Percentiles rank a stretch among this genome's conserved stretches.
These are phyloP conservation scores for Lichtheimia hyalospora DNA, from an alignment of 371 early-diverging fungal genomes.

Conservation along the genomic window DNA sequence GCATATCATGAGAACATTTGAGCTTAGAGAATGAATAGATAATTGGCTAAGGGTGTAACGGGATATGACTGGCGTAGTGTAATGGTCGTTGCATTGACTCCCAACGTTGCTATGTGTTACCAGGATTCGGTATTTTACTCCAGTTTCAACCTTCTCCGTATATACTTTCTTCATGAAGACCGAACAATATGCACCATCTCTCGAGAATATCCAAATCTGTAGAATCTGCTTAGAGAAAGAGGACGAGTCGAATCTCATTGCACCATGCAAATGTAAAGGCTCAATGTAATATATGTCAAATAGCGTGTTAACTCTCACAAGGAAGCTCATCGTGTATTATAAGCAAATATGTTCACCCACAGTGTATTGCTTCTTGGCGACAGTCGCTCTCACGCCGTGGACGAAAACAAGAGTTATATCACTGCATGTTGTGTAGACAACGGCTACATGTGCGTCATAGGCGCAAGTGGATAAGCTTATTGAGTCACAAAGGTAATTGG, in stretches of 20 bases:
- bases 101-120: not conserved
- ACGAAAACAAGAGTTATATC: slow-evolving; percentile 31
- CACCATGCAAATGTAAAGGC: slow-evolving; percentile 61
- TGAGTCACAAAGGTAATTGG: slow-evolving; percentile 33
- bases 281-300: slow-evolving; percentile 36
- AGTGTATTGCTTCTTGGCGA: slow-evolving; percentile 58
- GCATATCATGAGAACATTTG: too few species aligned
- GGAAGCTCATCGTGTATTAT: too few species aligned
- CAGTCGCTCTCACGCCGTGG: slow-evolving; percentile 26
- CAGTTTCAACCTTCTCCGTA: too few species aligned
- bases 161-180: too few species aligned
- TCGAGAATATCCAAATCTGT: slow-evolving; percentile 24
- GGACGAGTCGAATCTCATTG: slow-evolving; percentile 38
- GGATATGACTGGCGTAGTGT: too few species aligned
- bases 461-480: slow-evolving; percentile 20
- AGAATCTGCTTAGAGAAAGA: slow-evolving; percentile 59
- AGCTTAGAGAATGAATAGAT: too few species aligned
- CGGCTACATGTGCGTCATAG: slow-evolving; percentile 26
- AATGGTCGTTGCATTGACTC: too few species aligned
- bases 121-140: too few species aligned
- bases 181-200: not conserved
- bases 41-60: too few species aligned
- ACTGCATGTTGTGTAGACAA: slow-evolving; percentile 40
- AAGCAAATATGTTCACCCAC: slow-evolving; percentile 61
- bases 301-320: too few species aligned